Conservation (phyloP, 169 alveolate species). For the Theileria sp. region DNA sequence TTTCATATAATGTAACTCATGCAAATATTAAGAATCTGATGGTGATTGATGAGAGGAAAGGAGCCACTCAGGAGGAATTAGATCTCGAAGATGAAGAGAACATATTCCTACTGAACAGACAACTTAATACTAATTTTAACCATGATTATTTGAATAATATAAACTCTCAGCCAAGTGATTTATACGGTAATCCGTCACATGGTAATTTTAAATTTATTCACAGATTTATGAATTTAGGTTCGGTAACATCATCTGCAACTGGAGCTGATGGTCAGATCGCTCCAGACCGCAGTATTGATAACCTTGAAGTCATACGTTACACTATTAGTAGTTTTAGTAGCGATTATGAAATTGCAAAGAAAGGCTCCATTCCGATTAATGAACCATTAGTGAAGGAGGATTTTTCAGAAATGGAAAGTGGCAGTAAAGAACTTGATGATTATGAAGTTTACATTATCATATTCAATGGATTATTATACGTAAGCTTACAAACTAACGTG, state of each 20-base stretch:
- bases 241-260: not conserved
- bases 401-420: not conserved
- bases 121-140: not conserved
- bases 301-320: not conserved
- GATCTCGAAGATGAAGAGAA: constrained; percentile 34
- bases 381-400: not conserved
- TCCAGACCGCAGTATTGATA: not conserved
- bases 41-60: constrained; percentile 56
- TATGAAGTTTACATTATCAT: constrained; percentile 81
- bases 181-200: not conserved
- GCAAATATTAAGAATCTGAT: constrained; percentile 21
- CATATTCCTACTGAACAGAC: not conserved
- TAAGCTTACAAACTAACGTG: not conserved
- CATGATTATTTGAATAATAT: not conserved
- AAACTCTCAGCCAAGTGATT: not conserved
- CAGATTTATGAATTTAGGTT: not conserved
- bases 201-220: not conserved
- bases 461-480: constrained; percentile 80
- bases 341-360: not conserved
- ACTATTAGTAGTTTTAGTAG: not conserved
- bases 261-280: not conserved
- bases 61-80: constrained; percentile 46
- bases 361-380: not conserved
- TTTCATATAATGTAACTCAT: constrained; percentile 64
- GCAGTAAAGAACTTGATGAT: constrained; percentile 50